Evolutionary conservation across 2,329 filamentous ascomycete genomes (phyloP).

Genomic region (Aspergillus latus): DNA sequence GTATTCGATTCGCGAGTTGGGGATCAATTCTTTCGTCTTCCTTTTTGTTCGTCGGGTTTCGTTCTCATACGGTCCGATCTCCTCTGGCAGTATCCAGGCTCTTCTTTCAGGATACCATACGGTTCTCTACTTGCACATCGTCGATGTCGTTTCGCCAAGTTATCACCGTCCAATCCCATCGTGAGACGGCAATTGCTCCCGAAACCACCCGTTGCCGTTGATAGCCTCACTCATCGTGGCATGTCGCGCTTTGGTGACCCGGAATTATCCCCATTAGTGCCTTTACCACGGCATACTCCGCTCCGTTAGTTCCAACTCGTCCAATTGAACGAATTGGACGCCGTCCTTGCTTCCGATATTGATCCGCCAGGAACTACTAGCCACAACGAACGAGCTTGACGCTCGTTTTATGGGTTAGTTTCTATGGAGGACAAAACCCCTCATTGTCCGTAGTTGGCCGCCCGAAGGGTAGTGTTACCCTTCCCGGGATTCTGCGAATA

Average conservation of each 20-base stretch:
- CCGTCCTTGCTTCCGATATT: slow-evolving; percentile 2
- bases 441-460: neutral
- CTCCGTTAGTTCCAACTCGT: slow-evolving; percentile 8
- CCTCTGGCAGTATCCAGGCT: neutral
- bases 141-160: neutral
- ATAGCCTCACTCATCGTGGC: slow-evolving; percentile 3
- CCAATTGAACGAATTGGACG: neutral
- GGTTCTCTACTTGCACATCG: neutral
- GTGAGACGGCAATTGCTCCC: neutral
- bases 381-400: neutral
- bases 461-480: neutral
- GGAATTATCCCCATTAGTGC: neutral
- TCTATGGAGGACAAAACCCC: neutral
- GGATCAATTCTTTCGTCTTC: slow-evolving; percentile 7
- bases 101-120: neutral
- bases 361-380: slow-evolving; percentile 3
- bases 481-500: neutral
- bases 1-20: neutral
- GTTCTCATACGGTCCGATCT: neutral
- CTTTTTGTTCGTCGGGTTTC: slow-evolving; percentile 1
- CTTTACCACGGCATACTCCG: slow-evolving; percentile 10
- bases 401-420: slow-evolving; percentile 1
- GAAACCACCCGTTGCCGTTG: slow-evolving; percentile 12
- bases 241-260: neutral
- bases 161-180: slow-evolving; percentile 10